A percentile compares a stretch with the other conserved stretches of the same genome.
Conservation (phyloP, 2,329 filamentous ascomycete genomes). For the Alternaria viburni region DNA sequence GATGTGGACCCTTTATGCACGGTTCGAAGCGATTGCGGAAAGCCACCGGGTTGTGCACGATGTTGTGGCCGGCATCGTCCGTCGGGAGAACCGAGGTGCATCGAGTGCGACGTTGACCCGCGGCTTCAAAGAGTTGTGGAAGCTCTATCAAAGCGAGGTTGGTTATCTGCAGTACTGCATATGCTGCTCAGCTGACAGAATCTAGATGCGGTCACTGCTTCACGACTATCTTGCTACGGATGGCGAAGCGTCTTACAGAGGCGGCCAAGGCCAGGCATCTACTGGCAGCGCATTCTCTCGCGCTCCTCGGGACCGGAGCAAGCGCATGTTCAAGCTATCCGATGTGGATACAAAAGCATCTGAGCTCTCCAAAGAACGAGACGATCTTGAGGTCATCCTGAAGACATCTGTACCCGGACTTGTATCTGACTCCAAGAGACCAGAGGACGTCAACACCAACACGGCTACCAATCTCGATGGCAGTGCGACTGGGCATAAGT, state of each 20-base stretch:
- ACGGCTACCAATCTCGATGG: constrained; percentile 59
- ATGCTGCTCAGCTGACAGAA: constrained; percentile 1
- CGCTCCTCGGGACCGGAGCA: constrained; percentile 55
- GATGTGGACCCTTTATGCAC: constrained; percentile 89
- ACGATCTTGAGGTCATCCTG: constrained; percentile 88
- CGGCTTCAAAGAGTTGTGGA: constrained; percentile 97
- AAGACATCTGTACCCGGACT: constrained; percentile 90
- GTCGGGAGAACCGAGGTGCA: constrained; percentile 71
- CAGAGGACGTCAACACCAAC: constrained; percentile 47
- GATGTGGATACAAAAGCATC: constrained; percentile 82
- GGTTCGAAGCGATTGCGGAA: constrained; percentile 96
- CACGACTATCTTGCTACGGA: constrained; percentile 97
- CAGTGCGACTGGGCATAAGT: constrained; percentile 78
- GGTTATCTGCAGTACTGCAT: background rate
- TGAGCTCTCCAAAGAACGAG: constrained; percentile 82
- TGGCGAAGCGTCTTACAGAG: constrained; percentile 71
- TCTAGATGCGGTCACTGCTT: constrained; percentile 79
- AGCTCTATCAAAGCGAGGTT: constrained; percentile 89
- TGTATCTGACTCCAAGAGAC: constrained; percentile 72
- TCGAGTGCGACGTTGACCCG: constrained; percentile 72
- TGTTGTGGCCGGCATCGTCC: constrained; percentile 83
- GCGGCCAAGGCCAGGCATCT: constrained; percentile 56
- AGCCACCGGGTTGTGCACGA: constrained; percentile 94
- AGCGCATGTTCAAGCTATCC: constrained; percentile 81
- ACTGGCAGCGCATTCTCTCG: constrained; percentile 61